phyloP scores from a whole-genome alignment of 1,139 yeast species.

The Kurtzmaniella quercitrusa region DNA sequence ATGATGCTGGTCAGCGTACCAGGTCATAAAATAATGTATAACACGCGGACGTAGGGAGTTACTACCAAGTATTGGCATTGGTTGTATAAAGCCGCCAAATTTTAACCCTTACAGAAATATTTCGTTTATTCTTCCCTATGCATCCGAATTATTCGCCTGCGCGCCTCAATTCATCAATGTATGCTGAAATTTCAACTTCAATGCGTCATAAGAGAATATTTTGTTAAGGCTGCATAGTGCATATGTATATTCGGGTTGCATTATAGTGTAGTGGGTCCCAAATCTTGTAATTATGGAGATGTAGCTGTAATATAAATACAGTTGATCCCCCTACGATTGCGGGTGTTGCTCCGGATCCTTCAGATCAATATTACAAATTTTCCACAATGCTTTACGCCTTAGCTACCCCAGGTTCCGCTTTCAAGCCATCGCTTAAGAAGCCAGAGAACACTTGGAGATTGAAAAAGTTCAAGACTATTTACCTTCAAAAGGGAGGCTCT shows the following conservation, averaged over 20 bases:
- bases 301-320: neutral
- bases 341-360: neutral
- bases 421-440: conserved; percentile 34
- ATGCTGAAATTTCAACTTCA: neutral
- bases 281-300: neutral
- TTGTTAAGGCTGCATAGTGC: neutral
- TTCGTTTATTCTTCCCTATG: no score
- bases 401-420: conserved; percentile 38
- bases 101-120: no score
- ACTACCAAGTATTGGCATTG: no score
- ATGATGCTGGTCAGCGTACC: no score
- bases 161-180: neutral
- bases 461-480: conserved; percentile 28
- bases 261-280: neutral
- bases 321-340: neutral
- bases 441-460: conserved; percentile 36
- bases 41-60: no score
- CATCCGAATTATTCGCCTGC: neutral
- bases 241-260: neutral
- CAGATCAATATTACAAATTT: neutral
- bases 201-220: neutral
- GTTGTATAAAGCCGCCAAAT: no score
- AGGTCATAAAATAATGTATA: no score
- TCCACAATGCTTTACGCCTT: conserved; percentile 30
- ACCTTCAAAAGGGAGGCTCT: conserved; percentile 11